Conservation (phyloP, 192 early-diverging fungal genomes). For the Podila epigama region DNA sequence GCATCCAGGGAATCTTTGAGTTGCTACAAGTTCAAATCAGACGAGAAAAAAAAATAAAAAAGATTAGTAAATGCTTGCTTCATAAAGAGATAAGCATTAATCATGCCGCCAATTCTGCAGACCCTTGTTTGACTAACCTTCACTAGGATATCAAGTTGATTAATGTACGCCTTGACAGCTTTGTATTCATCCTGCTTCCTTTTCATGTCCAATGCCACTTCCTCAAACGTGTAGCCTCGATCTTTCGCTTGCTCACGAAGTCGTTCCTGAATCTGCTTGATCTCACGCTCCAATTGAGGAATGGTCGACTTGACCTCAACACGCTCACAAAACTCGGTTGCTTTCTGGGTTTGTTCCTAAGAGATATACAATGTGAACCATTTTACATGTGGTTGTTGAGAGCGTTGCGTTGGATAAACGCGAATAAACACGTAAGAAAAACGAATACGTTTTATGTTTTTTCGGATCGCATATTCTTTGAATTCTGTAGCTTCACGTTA, state of each 20-base stretch:
- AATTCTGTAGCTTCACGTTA: too few relatives aligned
- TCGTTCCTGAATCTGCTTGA: slow-evolving; percentile 57
- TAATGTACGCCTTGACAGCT: slow-evolving; percentile 61
- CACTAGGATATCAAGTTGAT: slow-evolving; percentile 56
- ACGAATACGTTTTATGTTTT: too few relatives aligned
- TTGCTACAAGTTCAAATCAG: slow-evolving; percentile 12
- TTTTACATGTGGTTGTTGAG: too few relatives aligned
- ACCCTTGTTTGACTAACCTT: slow-evolving; percentile 30
- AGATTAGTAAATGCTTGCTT: not conserved
- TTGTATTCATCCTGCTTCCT: slow-evolving; percentile 59
- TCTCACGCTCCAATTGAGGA: slow-evolving; percentile 65
- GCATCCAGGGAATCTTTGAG: slow-evolving; percentile 63
- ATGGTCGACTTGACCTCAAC: slow-evolving; percentile 58
- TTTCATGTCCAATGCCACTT: slow-evolving; percentile 63
- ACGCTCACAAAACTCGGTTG: slow-evolving; percentile 67
- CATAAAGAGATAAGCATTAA: too few relatives aligned
- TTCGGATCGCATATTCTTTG: too few relatives aligned
- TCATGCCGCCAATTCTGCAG: too few relatives aligned
- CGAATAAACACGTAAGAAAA: too few relatives aligned
- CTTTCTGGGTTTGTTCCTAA: slow-evolving; percentile 58
- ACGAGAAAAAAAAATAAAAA: not conserved
- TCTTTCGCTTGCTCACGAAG: slow-evolving; percentile 63
- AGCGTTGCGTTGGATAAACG: too few relatives aligned
- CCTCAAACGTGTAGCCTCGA: slow-evolving; percentile 64
- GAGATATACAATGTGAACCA: too few relatives aligned